These are phyloP conservation scores for Trametes sp. DNA, from an alignment of 1,284 basidiomycete species.

Conservation along the genomic window DNA sequence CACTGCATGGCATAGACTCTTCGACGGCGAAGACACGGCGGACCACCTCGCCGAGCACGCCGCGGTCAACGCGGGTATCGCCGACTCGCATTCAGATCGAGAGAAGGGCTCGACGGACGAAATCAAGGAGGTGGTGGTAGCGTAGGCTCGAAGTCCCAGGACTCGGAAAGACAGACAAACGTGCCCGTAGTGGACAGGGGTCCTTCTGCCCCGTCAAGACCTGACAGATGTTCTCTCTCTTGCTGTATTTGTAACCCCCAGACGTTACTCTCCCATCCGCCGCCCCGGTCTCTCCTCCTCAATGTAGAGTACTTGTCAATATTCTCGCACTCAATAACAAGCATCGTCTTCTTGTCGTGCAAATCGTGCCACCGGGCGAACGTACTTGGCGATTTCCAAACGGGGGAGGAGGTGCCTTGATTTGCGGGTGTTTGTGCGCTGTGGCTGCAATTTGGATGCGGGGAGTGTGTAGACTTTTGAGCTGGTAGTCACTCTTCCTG, in stretches of 20 bases:
- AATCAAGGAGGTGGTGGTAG: slow-evolving; percentile 25
- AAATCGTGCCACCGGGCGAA: neutral
- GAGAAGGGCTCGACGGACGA: slow-evolving; percentile 37
- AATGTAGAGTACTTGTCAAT: slow-evolving; percentile 14
- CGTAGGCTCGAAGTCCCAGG: neutral
- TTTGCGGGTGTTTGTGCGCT: slow-evolving; percentile 11
- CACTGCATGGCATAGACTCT: slow-evolving; percentile 31
- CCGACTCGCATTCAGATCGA: slow-evolving; percentile 33
- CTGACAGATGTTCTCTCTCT: too few relatives aligned
- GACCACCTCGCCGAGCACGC: slow-evolving; percentile 36
- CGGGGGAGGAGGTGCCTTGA: neutral
- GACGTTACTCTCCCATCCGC: slow-evolving; percentile 7
- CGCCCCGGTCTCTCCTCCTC: neutral
- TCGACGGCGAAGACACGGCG: slow-evolving; percentile 41
- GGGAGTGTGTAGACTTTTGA: neutral
- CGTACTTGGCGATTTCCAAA: slow-evolving; percentile 1
- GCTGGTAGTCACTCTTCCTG: slow-evolving; percentile 3
- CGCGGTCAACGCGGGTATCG: slow-evolving; percentile 32
- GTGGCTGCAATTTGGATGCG: slow-evolving; percentile 14
- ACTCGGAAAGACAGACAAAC: neutral
- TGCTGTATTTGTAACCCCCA: slow-evolving; percentile 18
- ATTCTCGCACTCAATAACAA: neutral
- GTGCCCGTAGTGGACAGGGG: neutral
- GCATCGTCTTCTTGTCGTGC: neutral
- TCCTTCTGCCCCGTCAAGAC: too few relatives aligned